These are phyloP conservation scores for Lolium multiflorum DNA, from an alignment of 176 grass and related monocot genomes.

Conservation along the genomic window DNA sequence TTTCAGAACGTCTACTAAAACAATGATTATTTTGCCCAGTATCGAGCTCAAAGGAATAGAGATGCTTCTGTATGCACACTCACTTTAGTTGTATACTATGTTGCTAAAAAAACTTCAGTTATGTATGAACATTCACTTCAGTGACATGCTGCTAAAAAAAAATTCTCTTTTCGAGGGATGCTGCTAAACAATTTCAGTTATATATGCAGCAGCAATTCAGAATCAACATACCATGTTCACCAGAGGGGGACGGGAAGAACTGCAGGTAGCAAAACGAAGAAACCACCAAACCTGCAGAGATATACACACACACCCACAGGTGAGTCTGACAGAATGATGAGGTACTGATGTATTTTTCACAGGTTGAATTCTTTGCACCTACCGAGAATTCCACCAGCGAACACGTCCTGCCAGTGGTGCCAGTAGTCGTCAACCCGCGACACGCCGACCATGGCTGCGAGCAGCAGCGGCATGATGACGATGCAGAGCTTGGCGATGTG, in stretches of 20 bases:
- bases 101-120: no score
- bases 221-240: slow-evolving; percentile 34
- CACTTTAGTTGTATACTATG: not conserved
- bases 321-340: not conserved
- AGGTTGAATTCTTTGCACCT: not conserved
- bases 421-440: slow-evolving; percentile 58
- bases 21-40: no score
- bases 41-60: not conserved
- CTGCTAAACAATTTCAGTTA: not conserved
- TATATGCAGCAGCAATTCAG: not conserved
- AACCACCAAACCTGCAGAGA: slow-evolving; percentile 41
- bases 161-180: no score
- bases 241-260: slow-evolving; percentile 45
- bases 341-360: not conserved
- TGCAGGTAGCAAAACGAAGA: slow-evolving; percentile 54
- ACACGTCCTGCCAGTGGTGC: slow-evolving; percentile 66
- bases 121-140: not conserved
- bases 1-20: no score
- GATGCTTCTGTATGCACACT: not conserved
- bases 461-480: slow-evolving; percentile 48
- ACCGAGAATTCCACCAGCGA: slow-evolving; percentile 46
- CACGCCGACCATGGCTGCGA: slow-evolving; percentile 47
- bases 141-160: not conserved
- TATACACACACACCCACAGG: not conserved
- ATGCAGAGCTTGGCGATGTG: slow-evolving; percentile 61